Conservation (phyloP, 768 basidiomycete genomes). For the Lactifluus echinatus region DNA sequence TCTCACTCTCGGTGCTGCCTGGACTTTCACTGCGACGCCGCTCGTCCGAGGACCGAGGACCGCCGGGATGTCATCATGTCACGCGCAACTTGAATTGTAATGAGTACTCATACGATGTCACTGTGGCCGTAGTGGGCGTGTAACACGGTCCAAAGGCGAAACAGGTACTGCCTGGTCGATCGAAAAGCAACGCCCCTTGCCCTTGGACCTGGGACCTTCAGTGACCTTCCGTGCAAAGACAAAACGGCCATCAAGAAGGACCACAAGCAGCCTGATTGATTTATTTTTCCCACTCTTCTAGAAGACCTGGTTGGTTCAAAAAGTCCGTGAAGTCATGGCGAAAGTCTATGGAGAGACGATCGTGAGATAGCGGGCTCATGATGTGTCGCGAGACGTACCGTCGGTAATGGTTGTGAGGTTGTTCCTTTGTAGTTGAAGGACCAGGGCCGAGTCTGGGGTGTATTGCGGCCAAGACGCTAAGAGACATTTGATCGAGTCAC, state of each 20-base stretch:
- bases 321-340: constrained; percentile 3
- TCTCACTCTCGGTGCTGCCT: no score
- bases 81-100: no score
- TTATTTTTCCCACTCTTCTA: constrained; percentile 11
- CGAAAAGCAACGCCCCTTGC: not conserved
- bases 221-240: not conserved
- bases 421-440: constrained; percentile 43
- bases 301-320: constrained; percentile 1
- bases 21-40: no score
- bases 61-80: no score
- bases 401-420: constrained; percentile 49
- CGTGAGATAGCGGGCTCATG: not conserved
- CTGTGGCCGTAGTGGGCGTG: no score
- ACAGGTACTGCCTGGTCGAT: no score
- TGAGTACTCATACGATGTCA: no score
- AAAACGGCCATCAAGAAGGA: not conserved
- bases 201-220: not conserved
- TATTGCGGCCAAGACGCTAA: constrained; percentile 43
- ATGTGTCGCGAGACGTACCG: constrained; percentile 28
- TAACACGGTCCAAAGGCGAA: no score
- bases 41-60: no score
- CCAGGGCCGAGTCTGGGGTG: constrained; percentile 26
- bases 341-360: not conserved
- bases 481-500: not conserved
- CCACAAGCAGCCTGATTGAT: not conserved